These are phyloP conservation scores for Cordyceps farinosa DNA, from an alignment of 2,329 filamentous ascomycete species.

Conservation along the genomic window DNA sequence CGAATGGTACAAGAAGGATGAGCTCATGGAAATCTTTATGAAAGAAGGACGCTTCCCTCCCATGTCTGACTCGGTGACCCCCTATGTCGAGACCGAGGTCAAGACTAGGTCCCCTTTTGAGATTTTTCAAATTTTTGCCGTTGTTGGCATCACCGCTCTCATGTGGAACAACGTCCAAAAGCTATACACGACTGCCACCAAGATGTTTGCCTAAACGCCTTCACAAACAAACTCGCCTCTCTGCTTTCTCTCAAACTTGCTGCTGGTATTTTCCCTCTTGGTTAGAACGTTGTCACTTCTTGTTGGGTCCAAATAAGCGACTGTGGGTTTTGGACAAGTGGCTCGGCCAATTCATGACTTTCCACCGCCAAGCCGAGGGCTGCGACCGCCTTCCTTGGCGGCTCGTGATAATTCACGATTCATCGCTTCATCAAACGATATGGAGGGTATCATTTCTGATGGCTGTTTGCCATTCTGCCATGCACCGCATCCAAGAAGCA, in stretches of 20 bases:
- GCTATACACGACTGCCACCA: slow-evolving; percentile 18
- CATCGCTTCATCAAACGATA: background rate
- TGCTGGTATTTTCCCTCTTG: background rate
- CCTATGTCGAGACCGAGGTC: slow-evolving; percentile 57
- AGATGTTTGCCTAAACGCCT: slow-evolving; percentile 5
- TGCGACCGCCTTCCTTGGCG: background rate
- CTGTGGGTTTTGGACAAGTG: background rate
- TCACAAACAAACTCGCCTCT: background rate
- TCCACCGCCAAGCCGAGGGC: background rate
- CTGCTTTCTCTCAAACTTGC: background rate
- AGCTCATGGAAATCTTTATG: slow-evolving; percentile 77
- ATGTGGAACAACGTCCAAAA: slow-evolving; percentile 38
- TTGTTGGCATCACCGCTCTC: slow-evolving; percentile 44
- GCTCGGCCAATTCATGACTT: background rate
- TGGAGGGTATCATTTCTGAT: background rate
- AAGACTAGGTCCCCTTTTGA: slow-evolving; percentile 52
- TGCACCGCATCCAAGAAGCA: slow-evolving; percentile 2
- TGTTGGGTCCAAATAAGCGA: background rate
- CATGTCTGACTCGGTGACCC: slow-evolving; percentile 48
- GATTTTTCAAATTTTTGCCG: slow-evolving; percentile 51
- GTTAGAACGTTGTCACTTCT: background rate
- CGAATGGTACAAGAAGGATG: slow-evolving; percentile 90
- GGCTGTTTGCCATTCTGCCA: background rate
- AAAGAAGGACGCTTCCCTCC: slow-evolving; percentile 76
- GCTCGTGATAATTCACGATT: background rate